Percentiles rank a stretch among this genome's conserved stretches.
phyloP scores from a whole-genome alignment of 164 flowering plant genomes.

The Tetracentron sinense region DNA sequence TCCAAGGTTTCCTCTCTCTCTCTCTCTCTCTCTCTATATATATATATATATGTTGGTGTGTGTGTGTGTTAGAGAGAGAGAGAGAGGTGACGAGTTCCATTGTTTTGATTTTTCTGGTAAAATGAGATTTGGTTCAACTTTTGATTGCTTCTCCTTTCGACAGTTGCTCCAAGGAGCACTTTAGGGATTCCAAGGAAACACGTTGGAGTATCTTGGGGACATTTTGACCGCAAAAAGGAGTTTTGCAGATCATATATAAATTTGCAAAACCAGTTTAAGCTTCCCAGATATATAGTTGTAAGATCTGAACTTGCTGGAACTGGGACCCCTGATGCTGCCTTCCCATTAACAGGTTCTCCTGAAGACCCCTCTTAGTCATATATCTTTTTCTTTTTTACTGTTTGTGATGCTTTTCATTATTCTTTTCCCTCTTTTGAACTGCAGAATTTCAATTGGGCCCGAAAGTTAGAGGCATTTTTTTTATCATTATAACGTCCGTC shows the following conservation, averaged over 20 bases:
- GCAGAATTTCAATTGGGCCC: slow-evolving; percentile 52
- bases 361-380: background rate
- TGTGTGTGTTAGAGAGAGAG: too few species aligned
- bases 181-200: slow-evolving; percentile 17
- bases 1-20: background rate
- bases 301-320: slow-evolving; percentile 50
- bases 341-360: slow-evolving; percentile 47
- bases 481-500: slow-evolving; percentile 55
- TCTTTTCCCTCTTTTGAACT: slow-evolving; percentile 7
- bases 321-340: slow-evolving; percentile 40
- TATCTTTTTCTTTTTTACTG: background rate
- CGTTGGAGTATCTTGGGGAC: background rate
- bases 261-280: slow-evolving; percentile 11
- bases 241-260: slow-evolving; percentile 6
- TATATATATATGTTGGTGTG: background rate
- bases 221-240: slow-evolving; percentile 10
- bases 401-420: background rate
- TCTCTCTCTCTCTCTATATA: background rate
- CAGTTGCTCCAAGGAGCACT: slow-evolving; percentile 19
- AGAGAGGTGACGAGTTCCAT: too few species aligned
- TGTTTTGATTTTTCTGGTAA: background rate
- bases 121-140: background rate
- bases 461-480: slow-evolving; percentile 66
- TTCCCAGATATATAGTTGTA: slow-evolving; percentile 29
- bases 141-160: background rate